Conservation (phyloP, 2,329 filamentous ascomycete species). For the Stagonosporopsis chrysanthemi region DNA sequence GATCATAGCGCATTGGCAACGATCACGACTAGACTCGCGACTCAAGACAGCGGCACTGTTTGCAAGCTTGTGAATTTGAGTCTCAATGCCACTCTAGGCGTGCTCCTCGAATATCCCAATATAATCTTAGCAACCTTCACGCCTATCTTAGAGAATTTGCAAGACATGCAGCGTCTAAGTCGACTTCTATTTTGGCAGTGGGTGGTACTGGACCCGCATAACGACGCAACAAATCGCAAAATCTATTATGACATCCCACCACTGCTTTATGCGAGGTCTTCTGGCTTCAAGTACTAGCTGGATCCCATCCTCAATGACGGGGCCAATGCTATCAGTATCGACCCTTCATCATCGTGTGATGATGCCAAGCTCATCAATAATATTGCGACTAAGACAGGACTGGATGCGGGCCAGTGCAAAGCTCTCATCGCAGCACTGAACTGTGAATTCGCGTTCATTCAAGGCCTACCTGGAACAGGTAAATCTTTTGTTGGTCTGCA, state of each 20-base stretch:
- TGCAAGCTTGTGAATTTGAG: neutral
- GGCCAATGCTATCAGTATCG: conserved; percentile 9
- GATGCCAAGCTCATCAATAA: conserved; percentile 24
- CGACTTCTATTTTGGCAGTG: conserved; percentile 39
- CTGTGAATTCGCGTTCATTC: conserved; percentile 66
- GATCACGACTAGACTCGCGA: neutral
- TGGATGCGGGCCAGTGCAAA: conserved; percentile 60
- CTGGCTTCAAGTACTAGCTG: conserved; percentile 33
- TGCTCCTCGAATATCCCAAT: conserved; percentile 39
- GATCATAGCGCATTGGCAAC: neutral
- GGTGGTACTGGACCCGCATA: conserved; percentile 32
- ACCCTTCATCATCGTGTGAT: conserved; percentile 24
- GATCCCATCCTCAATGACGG: conserved; percentile 24
- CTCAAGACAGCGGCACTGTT: neutral
- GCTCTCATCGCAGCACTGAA: conserved; percentile 64
- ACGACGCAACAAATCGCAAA: neutral
- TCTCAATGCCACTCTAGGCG: conserved; percentile 26
- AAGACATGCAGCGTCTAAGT: conserved; percentile 34
- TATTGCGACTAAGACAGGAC: conserved; percentile 28
- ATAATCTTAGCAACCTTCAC: conserved; percentile 42
- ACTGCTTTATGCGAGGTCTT: conserved; percentile 33
- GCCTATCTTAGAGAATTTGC: conserved; percentile 36
- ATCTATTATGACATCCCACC: conserved; percentile 29
- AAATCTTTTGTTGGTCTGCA: conserved; percentile 69
- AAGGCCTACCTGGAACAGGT: conserved; percentile 75